Percentiles rank a stretch among this genome's conserved stretches.
These are phyloP conservation scores for Sedum album DNA, from an alignment of 164 flowering plant genomes.

Conservation along the genomic window DNA sequence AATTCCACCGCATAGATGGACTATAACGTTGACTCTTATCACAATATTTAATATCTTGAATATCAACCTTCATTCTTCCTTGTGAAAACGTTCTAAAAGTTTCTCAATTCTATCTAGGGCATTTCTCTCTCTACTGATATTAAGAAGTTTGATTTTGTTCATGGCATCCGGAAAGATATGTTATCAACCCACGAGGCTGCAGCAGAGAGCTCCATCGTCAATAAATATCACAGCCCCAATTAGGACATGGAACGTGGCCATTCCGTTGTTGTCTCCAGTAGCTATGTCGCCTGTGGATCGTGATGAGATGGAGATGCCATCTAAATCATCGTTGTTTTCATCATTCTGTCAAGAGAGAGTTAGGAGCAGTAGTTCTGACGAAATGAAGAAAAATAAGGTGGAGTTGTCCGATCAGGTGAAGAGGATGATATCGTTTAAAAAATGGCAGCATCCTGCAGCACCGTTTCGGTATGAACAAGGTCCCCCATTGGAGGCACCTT, in stretches of 20 bases:
- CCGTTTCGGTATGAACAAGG: conserved; percentile 38
- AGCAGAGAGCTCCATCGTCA: conserved; percentile 62
- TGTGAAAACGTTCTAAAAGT: not conserved
- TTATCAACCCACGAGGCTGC: conserved; percentile 36
- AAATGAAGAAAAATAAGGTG: not conserved
- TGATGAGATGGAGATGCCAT: conserved; percentile 12
- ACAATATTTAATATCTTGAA: not conserved
- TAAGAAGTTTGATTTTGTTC: not conserved
- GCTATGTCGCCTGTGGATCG: conserved; percentile 35
- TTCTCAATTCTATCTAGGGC: not conserved
- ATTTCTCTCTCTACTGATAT: not conserved
- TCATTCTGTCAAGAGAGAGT: not conserved
- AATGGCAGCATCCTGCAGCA: conserved; percentile 75
- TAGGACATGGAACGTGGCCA: conserved; percentile 62
- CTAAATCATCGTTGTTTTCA: not conserved
- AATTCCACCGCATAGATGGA: not conserved
- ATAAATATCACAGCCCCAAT: conserved; percentile 42
- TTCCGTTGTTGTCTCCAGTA: conserved; percentile 78
- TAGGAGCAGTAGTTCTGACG: not conserved
- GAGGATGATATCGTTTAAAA: conserved; percentile 15
- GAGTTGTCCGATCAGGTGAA: not conserved
- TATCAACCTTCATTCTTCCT: not conserved
- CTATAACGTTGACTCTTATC: not conserved
- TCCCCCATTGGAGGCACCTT: not conserved
- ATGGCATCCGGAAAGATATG: not conserved